These are phyloP conservation scores for Microdochium nivale DNA, from an alignment of 2,329 filamentous ascomycete genomes.

Conservation along the genomic window DNA sequence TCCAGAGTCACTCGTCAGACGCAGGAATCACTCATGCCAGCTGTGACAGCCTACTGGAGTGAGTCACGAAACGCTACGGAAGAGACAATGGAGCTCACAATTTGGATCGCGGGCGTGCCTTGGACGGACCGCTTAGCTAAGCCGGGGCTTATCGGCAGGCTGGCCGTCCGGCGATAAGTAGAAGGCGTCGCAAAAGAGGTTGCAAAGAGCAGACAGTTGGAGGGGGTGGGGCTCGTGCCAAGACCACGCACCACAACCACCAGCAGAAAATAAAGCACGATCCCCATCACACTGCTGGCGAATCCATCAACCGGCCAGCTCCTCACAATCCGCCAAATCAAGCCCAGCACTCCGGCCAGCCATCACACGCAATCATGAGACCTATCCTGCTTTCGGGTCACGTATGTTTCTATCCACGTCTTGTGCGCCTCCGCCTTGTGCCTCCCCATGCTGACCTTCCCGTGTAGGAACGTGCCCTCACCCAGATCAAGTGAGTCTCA, in stretches of 20 bases:
- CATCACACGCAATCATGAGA: slow-evolving; percentile 62
- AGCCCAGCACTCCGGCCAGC: neutral
- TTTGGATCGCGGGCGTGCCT: no score
- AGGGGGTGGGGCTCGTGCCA: no score
- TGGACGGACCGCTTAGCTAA: no score
- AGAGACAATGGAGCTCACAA: no score
- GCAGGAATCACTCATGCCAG: no score
- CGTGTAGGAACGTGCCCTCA: slow-evolving; percentile 75
- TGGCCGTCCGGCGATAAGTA: no score
- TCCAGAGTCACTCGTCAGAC: no score
- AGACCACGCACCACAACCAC: neutral
- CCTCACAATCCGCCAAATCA: neutral
- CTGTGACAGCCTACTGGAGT: no score
- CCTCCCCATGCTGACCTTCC: neutral
- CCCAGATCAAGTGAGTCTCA: slow-evolving; percentile 70
- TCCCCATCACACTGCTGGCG: neutral
- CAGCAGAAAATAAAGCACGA: neutral
- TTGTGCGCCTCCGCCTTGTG: slow-evolving; percentile 1
- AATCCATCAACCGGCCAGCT: neutral
- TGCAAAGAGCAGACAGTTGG: no score
- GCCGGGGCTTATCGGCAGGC: no score
- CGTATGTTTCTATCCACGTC: slow-evolving; percentile 30
- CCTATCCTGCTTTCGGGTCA: slow-evolving; percentile 94
- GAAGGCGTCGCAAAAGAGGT: no score
- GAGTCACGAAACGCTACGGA: no score